Conservation (phyloP, 2,329 filamentous ascomycete species). For the Colletotrichum coccodes region DNA sequence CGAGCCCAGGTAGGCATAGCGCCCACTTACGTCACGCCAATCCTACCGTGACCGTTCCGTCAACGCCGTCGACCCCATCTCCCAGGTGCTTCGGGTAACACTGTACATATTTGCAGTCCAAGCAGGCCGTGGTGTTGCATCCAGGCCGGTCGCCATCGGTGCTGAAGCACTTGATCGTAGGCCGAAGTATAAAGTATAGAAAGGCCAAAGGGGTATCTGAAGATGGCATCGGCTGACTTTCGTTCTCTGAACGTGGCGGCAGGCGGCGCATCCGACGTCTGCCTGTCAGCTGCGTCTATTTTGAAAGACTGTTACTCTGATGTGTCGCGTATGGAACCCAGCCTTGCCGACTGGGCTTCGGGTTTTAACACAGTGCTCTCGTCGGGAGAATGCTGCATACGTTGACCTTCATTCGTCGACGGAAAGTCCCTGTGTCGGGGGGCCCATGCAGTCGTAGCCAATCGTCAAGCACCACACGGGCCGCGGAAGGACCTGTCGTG, state of each 20-base stretch:
- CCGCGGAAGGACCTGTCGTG: not conserved
- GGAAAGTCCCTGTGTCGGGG: not conserved
- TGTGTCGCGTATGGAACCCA: too few relatives aligned
- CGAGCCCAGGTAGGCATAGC: not conserved
- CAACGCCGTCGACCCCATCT: not conserved
- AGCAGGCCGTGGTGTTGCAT: not conserved
- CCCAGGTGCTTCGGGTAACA: not conserved
- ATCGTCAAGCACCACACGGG: not conserved
- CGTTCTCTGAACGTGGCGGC: too few relatives aligned
- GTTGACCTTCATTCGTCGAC: slow-evolving; percentile 9
- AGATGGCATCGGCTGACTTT: not conserved
- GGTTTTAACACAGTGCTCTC: not conserved
- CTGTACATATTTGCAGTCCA: too few relatives aligned
- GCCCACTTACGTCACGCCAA: not conserved
- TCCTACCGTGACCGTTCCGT: not conserved
- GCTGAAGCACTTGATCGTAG: not conserved
- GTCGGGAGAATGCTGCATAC: not conserved
- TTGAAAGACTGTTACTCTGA: too few relatives aligned
- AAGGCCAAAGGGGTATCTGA: not conserved
- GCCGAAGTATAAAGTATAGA: not conserved
- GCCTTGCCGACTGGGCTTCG: too few relatives aligned
- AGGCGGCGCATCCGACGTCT: not conserved
- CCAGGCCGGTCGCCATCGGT: not conserved
- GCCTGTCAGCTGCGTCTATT: not conserved
- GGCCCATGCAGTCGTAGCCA: not conserved